Percentiles rank a stretch among this genome's conserved stretches.
These are phyloP conservation scores for Penicillium goetzii DNA, from an alignment of 495 filamentous ascomycete genomes.

Conservation along the genomic window DNA sequence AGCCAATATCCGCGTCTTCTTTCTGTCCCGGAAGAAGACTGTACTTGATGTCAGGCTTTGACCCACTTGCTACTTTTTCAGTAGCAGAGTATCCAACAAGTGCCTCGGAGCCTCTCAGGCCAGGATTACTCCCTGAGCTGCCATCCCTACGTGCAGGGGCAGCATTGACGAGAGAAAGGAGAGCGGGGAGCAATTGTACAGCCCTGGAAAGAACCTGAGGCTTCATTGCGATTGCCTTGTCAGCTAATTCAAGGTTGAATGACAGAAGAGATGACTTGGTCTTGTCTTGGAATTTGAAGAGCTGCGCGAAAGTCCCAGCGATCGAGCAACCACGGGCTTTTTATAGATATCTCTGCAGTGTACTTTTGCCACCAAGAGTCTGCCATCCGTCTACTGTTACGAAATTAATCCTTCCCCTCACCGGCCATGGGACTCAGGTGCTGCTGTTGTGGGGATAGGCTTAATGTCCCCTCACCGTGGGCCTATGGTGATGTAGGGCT, in stretches of 20 bases:
- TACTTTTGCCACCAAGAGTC: background rate
- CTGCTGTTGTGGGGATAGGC: background rate
- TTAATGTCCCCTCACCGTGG: conserved; percentile 10
- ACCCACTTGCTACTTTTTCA: conserved; percentile 34
- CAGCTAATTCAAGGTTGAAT: background rate
- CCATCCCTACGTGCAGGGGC: conserved; percentile 27
- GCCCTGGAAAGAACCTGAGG: conserved; percentile 5
- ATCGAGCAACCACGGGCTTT: background rate
- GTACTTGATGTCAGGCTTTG: conserved; percentile 43
- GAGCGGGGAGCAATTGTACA: conserved; percentile 11
- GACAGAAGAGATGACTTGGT: background rate
- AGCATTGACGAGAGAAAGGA: conserved; percentile 16
- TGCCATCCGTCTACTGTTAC: background rate
- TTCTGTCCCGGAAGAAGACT: conserved; percentile 58
- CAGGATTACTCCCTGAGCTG: conserved; percentile 26
- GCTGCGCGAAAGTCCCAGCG: background rate
- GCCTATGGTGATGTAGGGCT: conserved; percentile 1
- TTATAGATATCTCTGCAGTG: conserved; percentile 5
- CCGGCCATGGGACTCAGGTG: background rate
- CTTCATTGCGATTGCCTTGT: conserved; percentile 21
- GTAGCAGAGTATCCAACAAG: conserved; percentile 44
- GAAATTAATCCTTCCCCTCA: conserved; percentile 6
- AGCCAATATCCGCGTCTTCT: conserved; percentile 57
- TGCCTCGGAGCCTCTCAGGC: conserved; percentile 36
- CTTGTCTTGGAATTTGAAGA: conserved; percentile 18